A percentile compares a stretch with the other conserved stretches of the same genome.
phyloP scores from a whole-genome alignment of 257 asterid species.

The Nicotiana benthamiana region DNA sequence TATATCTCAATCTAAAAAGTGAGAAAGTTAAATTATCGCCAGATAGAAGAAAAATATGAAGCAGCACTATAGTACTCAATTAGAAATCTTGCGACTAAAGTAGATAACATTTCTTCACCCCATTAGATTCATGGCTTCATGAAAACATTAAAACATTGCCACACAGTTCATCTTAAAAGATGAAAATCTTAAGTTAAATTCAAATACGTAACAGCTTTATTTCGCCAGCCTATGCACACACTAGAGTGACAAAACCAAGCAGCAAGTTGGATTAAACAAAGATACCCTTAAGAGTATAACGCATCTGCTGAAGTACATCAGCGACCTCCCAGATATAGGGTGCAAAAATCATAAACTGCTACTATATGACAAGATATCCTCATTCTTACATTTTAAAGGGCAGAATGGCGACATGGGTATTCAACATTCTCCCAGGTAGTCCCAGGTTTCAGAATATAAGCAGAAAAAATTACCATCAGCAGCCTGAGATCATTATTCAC shows the following conservation, averaged over 20 bases:
- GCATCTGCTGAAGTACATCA: neutral
- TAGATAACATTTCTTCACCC: neutral
- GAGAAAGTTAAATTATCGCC: neutral
- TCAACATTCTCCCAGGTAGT: neutral
- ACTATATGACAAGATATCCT: neutral
- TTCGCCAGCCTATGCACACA: neutral
- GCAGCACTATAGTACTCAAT: neutral
- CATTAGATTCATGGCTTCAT: neutral
- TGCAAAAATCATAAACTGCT: neutral
- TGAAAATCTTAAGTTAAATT: neutral
- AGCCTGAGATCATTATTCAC: neutral
- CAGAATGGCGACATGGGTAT: neutral
- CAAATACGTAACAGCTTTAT: neutral
- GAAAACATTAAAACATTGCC: neutral
- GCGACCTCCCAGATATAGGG: neutral
- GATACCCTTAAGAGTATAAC: neutral
- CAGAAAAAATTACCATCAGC: neutral
- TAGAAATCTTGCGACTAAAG: neutral
- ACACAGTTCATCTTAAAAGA: neutral
- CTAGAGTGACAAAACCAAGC: constrained; percentile 2
- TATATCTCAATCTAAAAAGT: neutral
- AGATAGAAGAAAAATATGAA: neutral
- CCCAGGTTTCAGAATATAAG: neutral
- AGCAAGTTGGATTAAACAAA: constrained; percentile 1
- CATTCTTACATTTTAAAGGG: neutral